Conservation (phyloP, 202 grass and related monocot genomes). For the Saccharum hybrid region DNA sequence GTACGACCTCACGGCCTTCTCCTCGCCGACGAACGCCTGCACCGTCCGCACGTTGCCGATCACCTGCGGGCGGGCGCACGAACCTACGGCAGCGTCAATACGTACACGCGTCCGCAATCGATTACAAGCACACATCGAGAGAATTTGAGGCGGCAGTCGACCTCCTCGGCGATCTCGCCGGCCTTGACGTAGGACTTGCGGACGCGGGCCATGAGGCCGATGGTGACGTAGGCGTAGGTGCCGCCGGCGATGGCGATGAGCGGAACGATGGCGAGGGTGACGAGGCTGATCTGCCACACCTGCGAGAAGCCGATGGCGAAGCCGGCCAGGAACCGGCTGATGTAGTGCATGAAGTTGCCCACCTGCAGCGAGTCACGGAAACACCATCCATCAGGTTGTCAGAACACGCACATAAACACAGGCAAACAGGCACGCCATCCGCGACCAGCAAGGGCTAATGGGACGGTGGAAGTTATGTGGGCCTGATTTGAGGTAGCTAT, state of each 20-base stretch:
- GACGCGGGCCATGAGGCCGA: slow-evolving; percentile 93
- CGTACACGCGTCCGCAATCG: neutral
- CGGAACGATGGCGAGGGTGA: slow-evolving; percentile 93
- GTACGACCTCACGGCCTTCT: slow-evolving; percentile 81
- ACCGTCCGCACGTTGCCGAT: slow-evolving; percentile 97
- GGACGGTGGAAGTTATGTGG: neutral
- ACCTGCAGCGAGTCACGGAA: slow-evolving; percentile 46
- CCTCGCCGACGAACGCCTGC: slow-evolving; percentile 96
- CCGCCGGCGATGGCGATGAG: slow-evolving; percentile 96
- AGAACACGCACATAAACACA: too few relatives aligned
- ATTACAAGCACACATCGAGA: neutral
- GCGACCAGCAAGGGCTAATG: too few relatives aligned
- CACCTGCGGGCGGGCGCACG: slow-evolving; percentile 40
- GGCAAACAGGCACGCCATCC: too few relatives aligned
- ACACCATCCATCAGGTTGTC: too few relatives aligned
- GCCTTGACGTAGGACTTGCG: slow-evolving; percentile 98
- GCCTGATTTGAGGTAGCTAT: neutral
- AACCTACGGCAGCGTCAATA: slow-evolving; percentile 17
- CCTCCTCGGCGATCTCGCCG: slow-evolving; percentile 96
- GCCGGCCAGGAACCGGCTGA: slow-evolving; percentile 90
- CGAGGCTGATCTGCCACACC: slow-evolving; percentile 97
- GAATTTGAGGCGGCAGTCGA: neutral
- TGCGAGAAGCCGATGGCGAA: slow-evolving; percentile 92
- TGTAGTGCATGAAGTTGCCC: slow-evolving; percentile 99
- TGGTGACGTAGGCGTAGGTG: slow-evolving; percentile 89